phyloP scores from a whole-genome alignment of 495 filamentous ascomycete genomes.

The Neurospora sp. region DNA sequence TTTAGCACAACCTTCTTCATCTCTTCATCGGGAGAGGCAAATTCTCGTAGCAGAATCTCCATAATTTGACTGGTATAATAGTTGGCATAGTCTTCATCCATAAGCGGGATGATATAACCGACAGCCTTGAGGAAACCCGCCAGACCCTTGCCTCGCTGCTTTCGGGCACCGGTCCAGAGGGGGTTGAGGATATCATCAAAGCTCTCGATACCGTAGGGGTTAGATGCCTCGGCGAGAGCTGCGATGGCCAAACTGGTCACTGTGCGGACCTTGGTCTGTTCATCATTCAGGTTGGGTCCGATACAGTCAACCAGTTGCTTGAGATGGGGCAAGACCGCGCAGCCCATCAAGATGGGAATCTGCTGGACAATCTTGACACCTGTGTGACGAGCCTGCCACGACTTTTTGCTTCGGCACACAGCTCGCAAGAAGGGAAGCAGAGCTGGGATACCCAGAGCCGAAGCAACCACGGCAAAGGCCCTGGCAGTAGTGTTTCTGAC shows the following conservation, averaged over 20 bases:
- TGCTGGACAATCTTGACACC: conserved; percentile 99
- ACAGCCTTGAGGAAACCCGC: conserved; percentile 96
- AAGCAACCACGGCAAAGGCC: conserved; percentile 95
- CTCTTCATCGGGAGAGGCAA: conserved; percentile 93
- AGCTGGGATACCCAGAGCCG: conserved; percentile 90
- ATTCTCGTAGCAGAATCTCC: conserved; percentile 95
- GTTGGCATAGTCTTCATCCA: conserved; percentile 99
- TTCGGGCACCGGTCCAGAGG: conserved; percentile 89
- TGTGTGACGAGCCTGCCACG: conserved; percentile 98
- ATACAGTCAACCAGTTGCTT: conserved; percentile 97
- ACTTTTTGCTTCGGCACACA: conserved; percentile 95
- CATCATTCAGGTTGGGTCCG: conserved; percentile 88
- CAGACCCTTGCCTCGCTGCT: conserved; percentile 92
- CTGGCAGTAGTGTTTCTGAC: conserved; percentile 98
- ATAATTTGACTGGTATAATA: conserved; percentile 99
- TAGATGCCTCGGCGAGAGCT: conserved; percentile 90
- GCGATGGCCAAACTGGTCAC: conserved; percentile 93
- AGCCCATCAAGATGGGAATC: conserved; percentile 99
- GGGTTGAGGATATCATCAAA: conserved; percentile 97
- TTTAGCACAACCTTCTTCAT: conserved; percentile 99
- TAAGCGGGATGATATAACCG: conserved; percentile 95
- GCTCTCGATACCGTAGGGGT: conserved; percentile 97
- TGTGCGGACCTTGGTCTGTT: conserved; percentile 94
- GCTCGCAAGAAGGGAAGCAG: conserved; percentile 91
- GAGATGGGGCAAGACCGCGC: conserved; percentile 90